Conservation (phyloP, 1,139 yeast genomes). For the Candida smagusa region DNA sequence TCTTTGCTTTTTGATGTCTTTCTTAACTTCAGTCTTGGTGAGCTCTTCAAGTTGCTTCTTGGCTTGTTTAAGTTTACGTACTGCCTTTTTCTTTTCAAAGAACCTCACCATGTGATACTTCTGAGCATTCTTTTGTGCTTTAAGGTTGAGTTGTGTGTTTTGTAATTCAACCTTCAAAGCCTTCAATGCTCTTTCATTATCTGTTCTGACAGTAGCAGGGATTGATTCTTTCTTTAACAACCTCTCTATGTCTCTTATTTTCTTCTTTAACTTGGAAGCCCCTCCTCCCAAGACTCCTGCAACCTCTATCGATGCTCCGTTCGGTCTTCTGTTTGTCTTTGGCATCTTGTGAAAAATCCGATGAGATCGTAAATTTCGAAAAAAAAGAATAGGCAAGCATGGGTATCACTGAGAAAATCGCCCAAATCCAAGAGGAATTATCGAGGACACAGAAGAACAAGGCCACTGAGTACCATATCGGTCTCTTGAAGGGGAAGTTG, state of each 20-base stretch:
- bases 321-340: conserved; percentile 12
- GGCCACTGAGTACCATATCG: conserved; percentile 96
- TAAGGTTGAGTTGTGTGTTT: conserved; percentile 46
- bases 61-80: conserved; percentile 67
- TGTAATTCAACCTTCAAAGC: conserved; percentile 68
- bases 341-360: conserved; percentile 12
- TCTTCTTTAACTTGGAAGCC: conserved; percentile 65
- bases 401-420: conserved; percentile 61
- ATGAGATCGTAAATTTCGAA: background rate
- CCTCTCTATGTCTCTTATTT: conserved; percentile 82
- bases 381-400: conserved; percentile 4
- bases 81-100: conserved; percentile 86
- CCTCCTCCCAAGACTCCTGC: conserved; percentile 35
- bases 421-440: conserved; percentile 89
- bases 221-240: conserved; percentile 58
- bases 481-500: conserved; percentile 87
- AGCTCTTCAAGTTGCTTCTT: conserved; percentile 45
- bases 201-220: conserved; percentile 73
- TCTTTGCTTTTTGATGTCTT: conserved; percentile 51
- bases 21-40: conserved; percentile 41
- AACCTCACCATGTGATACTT: conserved; percentile 94
- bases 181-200: conserved; percentile 81
- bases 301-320: conserved; percentile 21
- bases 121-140: conserved; percentile 59
- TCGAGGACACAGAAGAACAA: conserved; percentile 95